phyloP scores from a whole-genome alignment of 208 protist genomes.

The Trypanosoma rangeli region DNA sequence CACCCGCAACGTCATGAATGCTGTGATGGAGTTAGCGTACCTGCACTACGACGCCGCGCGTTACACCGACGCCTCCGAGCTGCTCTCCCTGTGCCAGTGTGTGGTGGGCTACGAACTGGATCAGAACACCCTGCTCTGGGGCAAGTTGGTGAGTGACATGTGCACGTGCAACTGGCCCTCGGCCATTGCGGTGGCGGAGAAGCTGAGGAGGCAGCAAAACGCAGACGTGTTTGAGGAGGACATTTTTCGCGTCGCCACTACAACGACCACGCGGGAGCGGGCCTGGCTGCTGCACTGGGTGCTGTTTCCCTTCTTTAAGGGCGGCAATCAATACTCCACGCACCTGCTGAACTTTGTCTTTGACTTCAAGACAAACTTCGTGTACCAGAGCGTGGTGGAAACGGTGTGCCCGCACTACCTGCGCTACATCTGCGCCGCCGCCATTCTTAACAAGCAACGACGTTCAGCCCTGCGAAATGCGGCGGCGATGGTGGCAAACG shows the following conservation, averaged over 20 bases:
- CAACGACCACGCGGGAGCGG: constrained; percentile 68
- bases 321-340: constrained; percentile 72
- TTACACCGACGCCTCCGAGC: constrained; percentile 79
- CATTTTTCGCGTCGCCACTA: constrained; percentile 54
- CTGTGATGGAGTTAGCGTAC: constrained; percentile 78
- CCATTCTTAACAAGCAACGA: constrained; percentile 79
- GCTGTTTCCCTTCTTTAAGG: constrained; percentile 93
- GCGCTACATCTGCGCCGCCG: constrained; percentile 88
- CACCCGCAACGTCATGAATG: constrained; percentile 61
- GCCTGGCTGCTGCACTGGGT: constrained; percentile 91
- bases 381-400: constrained; percentile 84
- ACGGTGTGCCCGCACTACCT: constrained; percentile 90
- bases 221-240: constrained; percentile 57
- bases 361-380: constrained; percentile 60
- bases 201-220: constrained; percentile 74
- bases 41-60: constrained; percentile 86
- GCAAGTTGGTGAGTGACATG: constrained; percentile 86
- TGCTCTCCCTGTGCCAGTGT: constrained; percentile 81
- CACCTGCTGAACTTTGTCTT: constrained; percentile 85
- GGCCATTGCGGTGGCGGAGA: constrained; percentile 68
- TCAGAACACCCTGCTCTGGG: constrained; percentile 73
- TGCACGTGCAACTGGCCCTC: constrained; percentile 83
- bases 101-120: constrained; percentile 79
- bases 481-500: constrained; percentile 58
- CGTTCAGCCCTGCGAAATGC: constrained; percentile 65